Evolutionary conservation across 108 stramenopile species (phyloP).

Genomic region (Seminavis robusta): DNA sequence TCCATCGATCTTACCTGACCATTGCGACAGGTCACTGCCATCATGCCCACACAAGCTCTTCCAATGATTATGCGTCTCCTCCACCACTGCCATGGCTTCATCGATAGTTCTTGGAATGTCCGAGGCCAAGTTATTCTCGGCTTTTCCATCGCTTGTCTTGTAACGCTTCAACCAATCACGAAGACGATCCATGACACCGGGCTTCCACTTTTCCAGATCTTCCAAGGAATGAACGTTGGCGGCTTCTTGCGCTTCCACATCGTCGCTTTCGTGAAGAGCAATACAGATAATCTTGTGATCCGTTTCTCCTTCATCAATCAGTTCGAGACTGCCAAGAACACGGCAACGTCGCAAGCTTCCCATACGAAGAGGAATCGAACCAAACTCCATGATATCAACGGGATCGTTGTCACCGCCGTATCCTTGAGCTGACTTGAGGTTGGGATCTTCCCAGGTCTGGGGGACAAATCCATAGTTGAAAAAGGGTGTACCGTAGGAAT

Average conservation of each 20-base stretch:
- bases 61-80: slow-evolving; percentile 81
- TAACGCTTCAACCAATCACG: slow-evolving; percentile 94
- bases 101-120: slow-evolving; percentile 66
- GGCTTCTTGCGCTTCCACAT: too few relatives aligned
- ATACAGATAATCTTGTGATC: slow-evolving; percentile 97
- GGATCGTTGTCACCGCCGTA: slow-evolving; percentile 98
- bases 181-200: slow-evolving; percentile 77
- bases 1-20: slow-evolving; percentile 39
- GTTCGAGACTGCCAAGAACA: slow-evolving; percentile 91
- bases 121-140: slow-evolving; percentile 82
- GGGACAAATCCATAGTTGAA: slow-evolving; percentile 98
- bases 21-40: slow-evolving; percentile 36
- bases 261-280: slow-evolving; percentile 70
- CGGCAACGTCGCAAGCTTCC: slow-evolving; percentile 89
- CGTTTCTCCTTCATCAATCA: slow-evolving; percentile 98
- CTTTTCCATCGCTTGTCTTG: slow-evolving; percentile 97
- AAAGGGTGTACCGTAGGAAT: slow-evolving; percentile 95
- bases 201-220: slow-evolving; percentile 83
- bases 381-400: slow-evolving; percentile 96
- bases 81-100: slow-evolving; percentile 73
- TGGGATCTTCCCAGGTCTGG: slow-evolving; percentile 98
- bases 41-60: slow-evolving; percentile 75
- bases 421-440: slow-evolving; percentile 53
- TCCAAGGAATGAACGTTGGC: slow-evolving; percentile 57
- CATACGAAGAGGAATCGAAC: slow-evolving; percentile 78